These are phyloP conservation scores for Nelumbo lutea DNA, from an alignment of 164 flowering plant genomes.

Conservation along the genomic window DNA sequence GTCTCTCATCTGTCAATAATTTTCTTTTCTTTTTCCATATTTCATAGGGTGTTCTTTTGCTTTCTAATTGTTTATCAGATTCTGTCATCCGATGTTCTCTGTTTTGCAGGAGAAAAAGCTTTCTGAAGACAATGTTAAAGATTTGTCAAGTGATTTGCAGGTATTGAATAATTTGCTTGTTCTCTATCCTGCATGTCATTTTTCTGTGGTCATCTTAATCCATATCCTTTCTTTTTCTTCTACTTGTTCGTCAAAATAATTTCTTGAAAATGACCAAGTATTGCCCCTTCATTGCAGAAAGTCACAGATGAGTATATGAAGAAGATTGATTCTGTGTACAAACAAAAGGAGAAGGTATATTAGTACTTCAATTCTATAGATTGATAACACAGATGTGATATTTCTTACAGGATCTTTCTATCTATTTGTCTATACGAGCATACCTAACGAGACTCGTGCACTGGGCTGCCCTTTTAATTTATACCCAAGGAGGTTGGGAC, in stretches of 20 bases:
- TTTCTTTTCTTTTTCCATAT: background rate
- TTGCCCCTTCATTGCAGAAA: constrained; percentile 47
- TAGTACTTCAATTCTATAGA: background rate
- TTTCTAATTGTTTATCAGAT: background rate
- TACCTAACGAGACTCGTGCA: too few relatives aligned
- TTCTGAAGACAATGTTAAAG: constrained; percentile 94
- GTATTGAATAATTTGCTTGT: constrained; percentile 22
- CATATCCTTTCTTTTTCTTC: background rate
- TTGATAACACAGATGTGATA: background rate
- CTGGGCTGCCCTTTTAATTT: too few relatives aligned
- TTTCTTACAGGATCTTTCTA: too few relatives aligned
- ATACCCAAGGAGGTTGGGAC: too few relatives aligned
- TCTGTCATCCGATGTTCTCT: background rate
- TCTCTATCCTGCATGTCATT: background rate
- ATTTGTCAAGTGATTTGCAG: constrained; percentile 87
- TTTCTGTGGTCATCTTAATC: background rate
- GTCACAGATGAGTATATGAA: constrained; percentile 82
- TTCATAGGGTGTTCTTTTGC: background rate
- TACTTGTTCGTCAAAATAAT: background rate
- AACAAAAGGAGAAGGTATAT: constrained; percentile 92
- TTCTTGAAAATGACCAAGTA: background rate
- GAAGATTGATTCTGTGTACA: constrained; percentile 73
- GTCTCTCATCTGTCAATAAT: background rate
- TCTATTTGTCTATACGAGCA: too few relatives aligned
- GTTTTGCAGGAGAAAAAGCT: constrained; percentile 83